Evolutionary conservation across 176 grass and related monocot species (phyloP).

Genomic region (Cenchrus fungigraminus): DNA sequence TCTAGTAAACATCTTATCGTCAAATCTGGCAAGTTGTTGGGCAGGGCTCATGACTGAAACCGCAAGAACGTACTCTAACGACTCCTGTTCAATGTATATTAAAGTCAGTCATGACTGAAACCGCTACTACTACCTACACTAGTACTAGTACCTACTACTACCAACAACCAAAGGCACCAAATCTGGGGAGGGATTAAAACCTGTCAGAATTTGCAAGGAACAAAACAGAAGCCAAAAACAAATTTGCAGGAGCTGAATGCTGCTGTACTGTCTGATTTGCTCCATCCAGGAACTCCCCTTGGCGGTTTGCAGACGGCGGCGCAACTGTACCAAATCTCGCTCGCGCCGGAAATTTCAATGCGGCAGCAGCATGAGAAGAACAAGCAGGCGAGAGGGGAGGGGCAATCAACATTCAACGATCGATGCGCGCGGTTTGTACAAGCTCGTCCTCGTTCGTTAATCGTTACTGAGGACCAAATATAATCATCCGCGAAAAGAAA

Average conservation of each 20-base stretch:
- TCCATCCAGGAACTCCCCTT: background rate
- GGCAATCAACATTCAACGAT: too few species aligned
- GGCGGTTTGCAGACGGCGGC: too few species aligned
- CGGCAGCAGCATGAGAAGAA: too few species aligned
- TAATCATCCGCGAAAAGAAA: background rate
- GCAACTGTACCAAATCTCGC: too few species aligned
- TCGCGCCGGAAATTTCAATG: too few species aligned
- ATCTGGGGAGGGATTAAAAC: background rate
- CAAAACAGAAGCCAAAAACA: background rate
- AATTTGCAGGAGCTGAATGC: background rate
- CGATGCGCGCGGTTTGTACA: too few species aligned
- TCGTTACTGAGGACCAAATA: background rate
- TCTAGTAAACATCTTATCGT: background rate
- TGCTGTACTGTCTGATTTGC: too few species aligned
- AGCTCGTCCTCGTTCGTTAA: too few species aligned
- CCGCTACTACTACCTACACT: background rate
- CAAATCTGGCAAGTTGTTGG: constrained; percentile 29
- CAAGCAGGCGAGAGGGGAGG: too few species aligned
- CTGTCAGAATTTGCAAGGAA: background rate
- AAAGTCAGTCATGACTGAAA: background rate
- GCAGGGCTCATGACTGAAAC: too few species aligned
- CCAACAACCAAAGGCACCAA: background rate
- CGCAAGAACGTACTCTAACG: too few species aligned
- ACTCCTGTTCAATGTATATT: too few species aligned
- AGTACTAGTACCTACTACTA: background rate